Conservation (phyloP, 2,329 filamentous ascomycete genomes). For the Nannizziopsis barbatae region DNA sequence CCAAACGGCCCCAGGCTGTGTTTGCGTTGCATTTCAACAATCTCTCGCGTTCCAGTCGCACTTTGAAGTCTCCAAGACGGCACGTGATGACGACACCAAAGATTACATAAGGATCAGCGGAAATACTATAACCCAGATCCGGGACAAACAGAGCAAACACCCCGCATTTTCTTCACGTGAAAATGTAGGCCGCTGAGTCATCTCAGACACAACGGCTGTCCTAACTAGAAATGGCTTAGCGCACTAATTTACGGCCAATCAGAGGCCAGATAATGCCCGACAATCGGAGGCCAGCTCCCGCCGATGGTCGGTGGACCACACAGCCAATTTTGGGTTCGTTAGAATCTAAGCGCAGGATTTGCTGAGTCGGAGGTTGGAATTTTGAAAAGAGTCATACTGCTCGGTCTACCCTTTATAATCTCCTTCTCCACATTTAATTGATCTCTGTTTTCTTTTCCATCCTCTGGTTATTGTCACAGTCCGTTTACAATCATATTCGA, state of each 20-base stretch:
- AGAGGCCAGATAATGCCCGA: not conserved
- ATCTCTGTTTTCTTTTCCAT: not conserved
- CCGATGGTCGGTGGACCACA: conserved; percentile 6
- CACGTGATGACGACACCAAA: not conserved
- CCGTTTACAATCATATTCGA: not conserved
- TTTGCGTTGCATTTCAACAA: no score
- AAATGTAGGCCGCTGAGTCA: not conserved
- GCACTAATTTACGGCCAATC: not conserved
- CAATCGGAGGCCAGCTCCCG: not conserved
- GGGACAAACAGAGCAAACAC: not conserved
- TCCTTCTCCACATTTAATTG: not conserved
- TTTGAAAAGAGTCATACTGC: conserved; percentile 8
- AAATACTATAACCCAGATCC: not conserved
- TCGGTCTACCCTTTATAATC: not conserved
- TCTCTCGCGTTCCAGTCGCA: not conserved
- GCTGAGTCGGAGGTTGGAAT: not conserved
- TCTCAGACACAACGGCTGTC: not conserved
- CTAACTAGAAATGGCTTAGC: not conserved
- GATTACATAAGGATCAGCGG: not conserved
- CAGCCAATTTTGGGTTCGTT: not conserved
- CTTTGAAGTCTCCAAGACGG: not conserved
- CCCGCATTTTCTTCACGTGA: not conserved
- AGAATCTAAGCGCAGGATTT: not conserved
- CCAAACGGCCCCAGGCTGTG: no score
- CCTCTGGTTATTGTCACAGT: not conserved